Evolutionary conservation across 192 early-diverging fungal genomes (phyloP), one percentile per base, ranked within the genome.

Genomic region (Rhizoclosmatium sp.): DNA sequence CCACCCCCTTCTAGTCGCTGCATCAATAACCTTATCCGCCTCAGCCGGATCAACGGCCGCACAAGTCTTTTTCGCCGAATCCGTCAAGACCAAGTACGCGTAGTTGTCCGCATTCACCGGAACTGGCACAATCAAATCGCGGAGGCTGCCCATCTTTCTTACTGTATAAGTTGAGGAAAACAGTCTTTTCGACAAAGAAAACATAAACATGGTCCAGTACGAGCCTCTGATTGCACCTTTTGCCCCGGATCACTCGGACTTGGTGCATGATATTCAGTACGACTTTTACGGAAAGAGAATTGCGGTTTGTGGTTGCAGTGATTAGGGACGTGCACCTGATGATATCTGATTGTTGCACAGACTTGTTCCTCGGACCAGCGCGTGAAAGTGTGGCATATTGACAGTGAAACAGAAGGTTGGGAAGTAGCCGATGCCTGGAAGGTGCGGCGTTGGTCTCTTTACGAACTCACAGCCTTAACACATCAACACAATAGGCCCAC

Each of bases 221-320:
- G 51, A 7, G 51, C 9, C 51, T 12, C 51, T 7, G 51, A 16
- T 54, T 54, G 5, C 51, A 1, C 66, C 70, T 3, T 88, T 96
- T 79, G 88, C 94, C 54, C 88, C 93, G 21, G 87, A 82, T 56
- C 95, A 96, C 85, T 94, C 97, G 59, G 97, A 99, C 87, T 89
- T 99, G 69, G 94, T 99, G 66, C 96, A 97, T 82, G 94, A 96
- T 80, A 84, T 99, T 41, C 85, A 90, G 1, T 98, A 95, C 81
- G 93, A 98, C 85, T 95, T 90, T 82, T 98, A 98, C 85, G 97
- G 97, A 39, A 95, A 93, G 71, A 83, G 96, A 74, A 86, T 97
- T 47, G 94, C 89, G 45, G 82, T 89, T 47, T 21, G 71, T 61
- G 21, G 16, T 81, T 48, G 31, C n/a, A 59, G 46, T 40, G 47